Evolutionary conservation across 2,329 filamentous ascomycete genomes (phyloP).

Genomic region (Hypoxylon sp.): DNA sequence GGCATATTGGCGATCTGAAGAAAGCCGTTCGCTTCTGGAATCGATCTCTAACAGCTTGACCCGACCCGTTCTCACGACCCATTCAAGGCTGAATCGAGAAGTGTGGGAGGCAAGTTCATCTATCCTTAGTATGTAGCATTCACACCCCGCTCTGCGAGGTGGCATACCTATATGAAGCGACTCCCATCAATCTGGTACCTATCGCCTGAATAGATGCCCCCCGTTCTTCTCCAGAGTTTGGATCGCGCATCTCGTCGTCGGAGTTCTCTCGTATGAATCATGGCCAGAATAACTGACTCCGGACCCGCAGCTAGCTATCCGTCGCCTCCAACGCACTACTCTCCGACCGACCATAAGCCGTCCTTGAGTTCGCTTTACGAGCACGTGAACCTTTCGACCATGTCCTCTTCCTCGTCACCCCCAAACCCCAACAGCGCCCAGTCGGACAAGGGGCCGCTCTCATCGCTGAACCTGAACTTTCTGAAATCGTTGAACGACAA

Average conservation of each 20-base stretch:
- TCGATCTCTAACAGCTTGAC: slow-evolving; percentile 10
- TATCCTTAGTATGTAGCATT: slow-evolving; percentile 39
- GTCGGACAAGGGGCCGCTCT: slow-evolving; percentile 54
- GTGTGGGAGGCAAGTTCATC: slow-evolving; percentile 40
- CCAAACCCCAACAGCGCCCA: slow-evolving; percentile 39
- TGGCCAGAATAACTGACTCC: slow-evolving; percentile 54
- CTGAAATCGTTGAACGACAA: slow-evolving; percentile 79
- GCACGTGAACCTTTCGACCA: slow-evolving; percentile 48
- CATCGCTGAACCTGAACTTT: slow-evolving; percentile 68
- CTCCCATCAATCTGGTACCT: slow-evolving; percentile 36
- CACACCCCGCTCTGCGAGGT: slow-evolving; percentile 36
- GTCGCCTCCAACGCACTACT: slow-evolving; percentile 53
- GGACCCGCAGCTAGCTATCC: slow-evolving; percentile 54
- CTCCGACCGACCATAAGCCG: slow-evolving; percentile 50
- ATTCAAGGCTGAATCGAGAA: slow-evolving; percentile 34
- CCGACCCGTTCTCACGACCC: slow-evolving; percentile 19
- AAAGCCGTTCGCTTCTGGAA: slow-evolving; percentile 10
- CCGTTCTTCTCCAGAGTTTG: slow-evolving; percentile 26
- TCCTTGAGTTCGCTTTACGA: slow-evolving; percentile 53
- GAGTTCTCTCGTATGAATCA: slow-evolving; percentile 37
- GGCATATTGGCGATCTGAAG: slow-evolving; percentile 25
- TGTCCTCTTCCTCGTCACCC: slow-evolving; percentile 64
- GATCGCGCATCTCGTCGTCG: slow-evolving; percentile 21
- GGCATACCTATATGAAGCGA: slow-evolving; percentile 38
- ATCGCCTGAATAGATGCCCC: slow-evolving; percentile 31